Evolutionary conservation across 805 yeast genomes (phyloP).

Genomic region (Ogataea henricii): DNA sequence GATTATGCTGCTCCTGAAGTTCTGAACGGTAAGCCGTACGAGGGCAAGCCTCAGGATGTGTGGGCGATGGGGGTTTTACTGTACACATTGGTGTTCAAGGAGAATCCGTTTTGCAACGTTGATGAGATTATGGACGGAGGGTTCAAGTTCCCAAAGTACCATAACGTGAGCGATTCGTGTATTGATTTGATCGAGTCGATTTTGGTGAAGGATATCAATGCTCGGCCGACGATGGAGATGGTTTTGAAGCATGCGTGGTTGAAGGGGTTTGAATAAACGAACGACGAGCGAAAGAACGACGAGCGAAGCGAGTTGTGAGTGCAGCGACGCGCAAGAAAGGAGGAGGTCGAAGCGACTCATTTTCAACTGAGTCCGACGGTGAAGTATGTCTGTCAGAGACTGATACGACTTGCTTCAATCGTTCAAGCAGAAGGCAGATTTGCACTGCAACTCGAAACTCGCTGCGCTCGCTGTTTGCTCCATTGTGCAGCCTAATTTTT

Average conservation of each 20-base stretch:
- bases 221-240: slow-evolving; percentile 74
- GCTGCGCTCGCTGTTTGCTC: too few species aligned
- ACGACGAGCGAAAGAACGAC: background rate
- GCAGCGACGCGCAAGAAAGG: too few species aligned
- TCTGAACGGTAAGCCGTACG: slow-evolving; percentile 81
- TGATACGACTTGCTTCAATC: too few species aligned
- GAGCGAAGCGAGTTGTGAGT: background rate
- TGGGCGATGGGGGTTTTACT: slow-evolving; percentile 95
- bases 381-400: too few species aligned
- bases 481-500: background rate
- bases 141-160: slow-evolving; percentile 59
- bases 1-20: slow-evolving; percentile 99
- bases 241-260: slow-evolving; percentile 76
- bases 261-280: slow-evolving; percentile 23
- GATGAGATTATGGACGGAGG: slow-evolving; percentile 95
- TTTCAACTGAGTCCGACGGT: too few species aligned
- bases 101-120: slow-evolving; percentile 92
- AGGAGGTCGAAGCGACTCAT: too few species aligned
- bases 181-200: slow-evolving; percentile 62
- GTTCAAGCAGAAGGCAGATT: too few species aligned
- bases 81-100: slow-evolving; percentile 88
- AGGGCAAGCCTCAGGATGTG: slow-evolving; percentile 92
- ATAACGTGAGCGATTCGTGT: slow-evolving; percentile 61
- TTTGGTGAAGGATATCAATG: slow-evolving; percentile 62
- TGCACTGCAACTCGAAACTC: too few species aligned